A percentile compares a stretch with the other conserved stretches of the same genome.
Conservation (phyloP, 768 basidiomycete genomes). For the Candolleomyces eurysporus region DNA sequence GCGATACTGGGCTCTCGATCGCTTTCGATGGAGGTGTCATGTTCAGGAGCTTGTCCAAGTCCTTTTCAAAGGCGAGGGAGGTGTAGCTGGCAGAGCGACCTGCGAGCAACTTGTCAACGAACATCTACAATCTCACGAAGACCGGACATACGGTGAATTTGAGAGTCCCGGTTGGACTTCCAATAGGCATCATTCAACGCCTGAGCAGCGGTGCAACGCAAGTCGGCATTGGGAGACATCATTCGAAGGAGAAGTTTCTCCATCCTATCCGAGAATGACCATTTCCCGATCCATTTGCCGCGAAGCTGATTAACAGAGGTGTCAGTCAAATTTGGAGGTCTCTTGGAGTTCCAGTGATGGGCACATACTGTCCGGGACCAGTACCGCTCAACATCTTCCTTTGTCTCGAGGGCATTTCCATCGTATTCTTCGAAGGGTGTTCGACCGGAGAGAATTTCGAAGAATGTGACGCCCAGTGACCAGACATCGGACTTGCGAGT, state of each 20-base stretch:
- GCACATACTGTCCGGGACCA: conserved; percentile 74
- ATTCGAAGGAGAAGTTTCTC: conserved; percentile 74
- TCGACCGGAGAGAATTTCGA: conserved; percentile 88
- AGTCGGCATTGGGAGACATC: conserved; percentile 79
- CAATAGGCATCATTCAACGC: conserved; percentile 71
- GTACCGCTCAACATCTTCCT: conserved; percentile 82
- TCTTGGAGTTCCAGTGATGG: neutral
- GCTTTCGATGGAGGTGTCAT: conserved; percentile 27
- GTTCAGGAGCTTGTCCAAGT: conserved; percentile 38
- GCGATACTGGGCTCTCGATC: conserved; percentile 25
- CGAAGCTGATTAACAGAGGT: conserved; percentile 42
- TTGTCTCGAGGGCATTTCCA: conserved; percentile 72
- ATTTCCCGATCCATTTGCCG: conserved; percentile 85
- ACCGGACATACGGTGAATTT: conserved; percentile 39
- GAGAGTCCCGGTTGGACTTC: conserved; percentile 32
- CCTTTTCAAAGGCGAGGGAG: conserved; percentile 51
- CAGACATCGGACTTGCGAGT: conserved; percentile 89
- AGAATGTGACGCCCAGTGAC: conserved; percentile 88
- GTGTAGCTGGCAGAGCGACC: conserved; percentile 49
- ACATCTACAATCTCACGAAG: conserved; percentile 6
- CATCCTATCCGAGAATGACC: conserved; percentile 62
- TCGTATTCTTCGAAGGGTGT: conserved; percentile 89
- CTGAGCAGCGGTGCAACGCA: conserved; percentile 68
- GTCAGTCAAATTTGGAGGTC: neutral
- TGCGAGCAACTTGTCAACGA: conserved; percentile 15